Base-by-base conservation (phyloP, 2,329 filamentous ascomycete species). In the Acrocalymma vagum region DNA sequence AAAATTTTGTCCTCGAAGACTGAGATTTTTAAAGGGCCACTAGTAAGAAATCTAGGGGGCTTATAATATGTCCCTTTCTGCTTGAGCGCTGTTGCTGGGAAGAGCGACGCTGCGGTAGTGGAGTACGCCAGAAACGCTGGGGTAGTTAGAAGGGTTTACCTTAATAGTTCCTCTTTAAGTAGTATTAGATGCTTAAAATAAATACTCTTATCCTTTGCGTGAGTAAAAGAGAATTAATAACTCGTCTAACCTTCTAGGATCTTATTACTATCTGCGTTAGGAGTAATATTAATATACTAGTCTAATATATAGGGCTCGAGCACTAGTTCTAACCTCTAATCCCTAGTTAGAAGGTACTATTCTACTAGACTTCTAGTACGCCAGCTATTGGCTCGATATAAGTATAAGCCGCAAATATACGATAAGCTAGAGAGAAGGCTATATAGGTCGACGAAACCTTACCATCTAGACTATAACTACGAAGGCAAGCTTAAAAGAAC, bases 401-500 rank as follows among this genome's bases (percentile, higher is more conserved):
- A 16, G 9, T 31, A 13, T 20, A 9, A 8, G 9, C 13, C 21
- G 10, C 21, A 7, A 20, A 25, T 16, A 24, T 38, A 38, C 7
- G 20, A 21, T 14, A 38, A 23, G 9, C 27, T 22, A 13, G 29
- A 31, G 5, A 15, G 11, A 3, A 43, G 28, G 18, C 33, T 38
- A 9, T 16, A 21, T 4, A 34, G 40, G 17, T 43, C 40, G 4
- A 43, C 27, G n/a, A 14, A 27, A 16, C 40, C 31, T 30, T 43
- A 22, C 40, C 40, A 43, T 6, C 40, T 34, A 21, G 17, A 37
- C 40, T 34, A 43, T 20, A 28, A 27, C 40, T 34, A 43, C 6
- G 40, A 38, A 10, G 29, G 29, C 7, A 31, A 13, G 9, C 29
- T 20, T 6, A 32, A 30, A 6, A 38, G 5, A 6, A 14, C 20